phyloP scores from a whole-genome alignment of 2,329 filamentous ascomycete species.

The Karstenula rhodostoma region DNA sequence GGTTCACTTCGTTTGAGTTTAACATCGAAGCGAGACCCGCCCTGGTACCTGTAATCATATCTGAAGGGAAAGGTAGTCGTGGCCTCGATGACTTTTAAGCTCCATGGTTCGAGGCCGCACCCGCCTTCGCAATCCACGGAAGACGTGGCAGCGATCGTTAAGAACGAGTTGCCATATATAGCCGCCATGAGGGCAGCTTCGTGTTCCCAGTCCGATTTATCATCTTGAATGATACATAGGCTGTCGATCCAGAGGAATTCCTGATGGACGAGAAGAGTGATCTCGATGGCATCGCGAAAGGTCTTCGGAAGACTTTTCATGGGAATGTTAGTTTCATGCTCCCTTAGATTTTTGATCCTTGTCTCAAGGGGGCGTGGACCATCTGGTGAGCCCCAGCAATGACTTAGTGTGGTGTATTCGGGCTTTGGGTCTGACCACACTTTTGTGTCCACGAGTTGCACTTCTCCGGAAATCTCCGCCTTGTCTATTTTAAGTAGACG shows the following conservation, averaged over 20 bases:
- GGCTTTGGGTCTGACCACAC: background rate
- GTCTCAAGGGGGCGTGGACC: background rate
- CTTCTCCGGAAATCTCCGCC: background rate
- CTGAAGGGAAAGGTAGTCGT: background rate
- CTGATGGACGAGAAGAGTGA: background rate
- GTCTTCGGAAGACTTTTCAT: background rate
- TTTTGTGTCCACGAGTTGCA: background rate
- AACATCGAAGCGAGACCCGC: background rate
- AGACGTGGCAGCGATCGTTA: background rate
- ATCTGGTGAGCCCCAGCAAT: background rate
- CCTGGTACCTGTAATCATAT: background rate
- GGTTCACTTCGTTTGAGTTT: background rate
- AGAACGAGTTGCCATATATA: background rate
- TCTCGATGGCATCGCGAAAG: background rate
- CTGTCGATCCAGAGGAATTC: background rate
- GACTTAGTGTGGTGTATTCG: background rate
- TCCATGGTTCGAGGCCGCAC: background rate
- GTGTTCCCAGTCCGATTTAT: background rate
- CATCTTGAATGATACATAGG: background rate
- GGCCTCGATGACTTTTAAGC: background rate
- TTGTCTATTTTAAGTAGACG: background rate
- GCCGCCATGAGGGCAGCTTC: background rate
- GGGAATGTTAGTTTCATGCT: background rate
- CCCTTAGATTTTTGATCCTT: background rate
- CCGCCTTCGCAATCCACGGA: background rate